Percentiles rank a stretch among this genome's conserved stretches.
Evolutionary conservation across 202 grass and related monocot genomes (phyloP).

Genomic region (Carex sylvatica): DNA sequence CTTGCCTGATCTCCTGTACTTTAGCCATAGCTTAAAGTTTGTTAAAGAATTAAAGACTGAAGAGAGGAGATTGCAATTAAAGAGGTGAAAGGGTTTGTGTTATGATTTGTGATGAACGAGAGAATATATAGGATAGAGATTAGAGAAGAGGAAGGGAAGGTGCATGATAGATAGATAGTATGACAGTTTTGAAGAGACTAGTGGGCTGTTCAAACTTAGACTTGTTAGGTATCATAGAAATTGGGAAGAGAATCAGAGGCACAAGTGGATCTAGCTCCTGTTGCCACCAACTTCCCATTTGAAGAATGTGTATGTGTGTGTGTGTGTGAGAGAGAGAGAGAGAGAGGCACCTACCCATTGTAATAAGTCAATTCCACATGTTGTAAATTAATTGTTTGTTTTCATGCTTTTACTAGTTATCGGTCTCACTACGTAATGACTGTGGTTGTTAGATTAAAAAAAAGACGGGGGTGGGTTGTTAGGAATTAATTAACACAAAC

Average conservation of each 20-base stretch:
- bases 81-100: neutral
- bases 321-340: too few relatives aligned
- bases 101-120: neutral
- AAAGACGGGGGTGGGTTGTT: too few relatives aligned
- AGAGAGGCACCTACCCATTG: too few relatives aligned
- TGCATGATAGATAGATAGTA: neutral
- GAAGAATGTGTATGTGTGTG: neutral
- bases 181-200: neutral
- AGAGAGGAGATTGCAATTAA: neutral
- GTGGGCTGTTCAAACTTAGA: conserved; percentile 1
- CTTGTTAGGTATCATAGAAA: conserved; percentile 5
- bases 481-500: too few relatives aligned
- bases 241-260: neutral
- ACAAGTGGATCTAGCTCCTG: neutral
- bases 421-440: too few relatives aligned
- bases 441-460: too few relatives aligned
- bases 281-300: neutral
- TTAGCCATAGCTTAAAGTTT: conserved; percentile 4
- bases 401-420: too few relatives aligned
- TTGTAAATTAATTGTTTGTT: too few relatives aligned
- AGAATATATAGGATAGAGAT: conserved; percentile 9
- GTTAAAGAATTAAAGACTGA: neutral
- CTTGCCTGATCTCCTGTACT: conserved; percentile 63
- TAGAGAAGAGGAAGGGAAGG: too few relatives aligned
- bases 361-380: too few relatives aligned